These are phyloP conservation scores for Eucalyptus viminalis DNA, from an alignment of 345 rosid genomes.

Conservation along the genomic window DNA sequence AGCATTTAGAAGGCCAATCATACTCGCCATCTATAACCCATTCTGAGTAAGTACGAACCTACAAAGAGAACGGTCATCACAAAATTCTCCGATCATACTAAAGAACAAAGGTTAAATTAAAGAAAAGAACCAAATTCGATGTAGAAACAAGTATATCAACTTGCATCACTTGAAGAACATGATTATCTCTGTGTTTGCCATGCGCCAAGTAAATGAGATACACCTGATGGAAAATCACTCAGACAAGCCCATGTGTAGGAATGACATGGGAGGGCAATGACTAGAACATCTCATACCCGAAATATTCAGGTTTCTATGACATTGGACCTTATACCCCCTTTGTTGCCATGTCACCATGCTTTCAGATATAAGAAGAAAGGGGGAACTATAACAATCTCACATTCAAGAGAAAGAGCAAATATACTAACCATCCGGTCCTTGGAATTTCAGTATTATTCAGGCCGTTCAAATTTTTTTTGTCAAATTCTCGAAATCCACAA, in stretches of 20 bases:
- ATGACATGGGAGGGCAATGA: neutral
- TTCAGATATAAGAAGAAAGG: neutral
- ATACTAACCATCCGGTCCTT: neutral
- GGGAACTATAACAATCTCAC: neutral
- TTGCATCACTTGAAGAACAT: neutral
- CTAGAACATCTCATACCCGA: neutral
- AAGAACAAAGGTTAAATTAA: neutral
- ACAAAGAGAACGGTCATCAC: neutral
- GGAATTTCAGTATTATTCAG: neutral
- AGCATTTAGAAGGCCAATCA: conserved; percentile 92
- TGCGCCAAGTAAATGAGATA: neutral
- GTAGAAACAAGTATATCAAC: neutral
- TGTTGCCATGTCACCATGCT: neutral
- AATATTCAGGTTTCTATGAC: neutral
- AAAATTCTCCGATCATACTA: neutral
- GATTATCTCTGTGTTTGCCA: neutral
- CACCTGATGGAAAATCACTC: neutral
- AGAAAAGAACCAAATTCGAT: neutral
- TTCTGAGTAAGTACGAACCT: conserved; percentile 96
- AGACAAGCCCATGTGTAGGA: neutral
- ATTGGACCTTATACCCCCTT: neutral
- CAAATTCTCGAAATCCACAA: neutral
- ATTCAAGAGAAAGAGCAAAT: neutral
- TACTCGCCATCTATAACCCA: conserved; percentile 99
- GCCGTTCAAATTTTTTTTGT: neutral